phyloP scores from a whole-genome alignment of 306 rosid genomes.

The Quercus berberidifolia region DNA sequence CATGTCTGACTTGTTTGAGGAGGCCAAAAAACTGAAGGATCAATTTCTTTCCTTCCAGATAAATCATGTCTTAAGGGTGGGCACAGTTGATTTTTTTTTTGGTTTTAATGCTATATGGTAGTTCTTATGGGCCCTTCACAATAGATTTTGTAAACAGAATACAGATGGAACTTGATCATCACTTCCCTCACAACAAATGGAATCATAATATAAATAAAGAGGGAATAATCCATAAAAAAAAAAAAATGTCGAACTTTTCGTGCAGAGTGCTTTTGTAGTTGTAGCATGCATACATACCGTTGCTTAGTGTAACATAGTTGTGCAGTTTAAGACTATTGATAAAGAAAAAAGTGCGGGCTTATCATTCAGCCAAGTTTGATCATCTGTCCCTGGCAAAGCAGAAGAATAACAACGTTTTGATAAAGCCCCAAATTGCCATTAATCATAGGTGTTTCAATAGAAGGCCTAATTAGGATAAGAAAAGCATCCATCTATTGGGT shows the following conservation, averaged over 20 bases:
- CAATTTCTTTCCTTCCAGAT: constrained; percentile 71
- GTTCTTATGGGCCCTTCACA: background rate
- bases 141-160: background rate
- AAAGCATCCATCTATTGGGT: too few species aligned
- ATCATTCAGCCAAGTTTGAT: background rate
- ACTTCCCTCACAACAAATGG: background rate
- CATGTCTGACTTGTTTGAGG: constrained; percentile 51
- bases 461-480: too few species aligned
- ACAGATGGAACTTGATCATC: background rate
- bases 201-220: background rate
- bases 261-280: background rate
- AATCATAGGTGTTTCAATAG: too few species aligned
- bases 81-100: constrained; percentile 25
- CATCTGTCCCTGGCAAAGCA: background rate
- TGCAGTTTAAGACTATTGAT: background rate
- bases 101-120: background rate
- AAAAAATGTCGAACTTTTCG: background rate
- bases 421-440: background rate
- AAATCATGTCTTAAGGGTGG: constrained; percentile 81
- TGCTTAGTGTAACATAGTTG: background rate
- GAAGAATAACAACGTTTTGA: background rate
- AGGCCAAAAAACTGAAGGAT: constrained; percentile 68
- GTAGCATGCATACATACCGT: background rate
- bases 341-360: background rate
- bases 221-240: background rate